A percentile compares a stretch with the other conserved stretches of the same genome.
Conservation (phyloP, 2,329 filamentous ascomycete species). For the Clonostachys rosea region DNA sequence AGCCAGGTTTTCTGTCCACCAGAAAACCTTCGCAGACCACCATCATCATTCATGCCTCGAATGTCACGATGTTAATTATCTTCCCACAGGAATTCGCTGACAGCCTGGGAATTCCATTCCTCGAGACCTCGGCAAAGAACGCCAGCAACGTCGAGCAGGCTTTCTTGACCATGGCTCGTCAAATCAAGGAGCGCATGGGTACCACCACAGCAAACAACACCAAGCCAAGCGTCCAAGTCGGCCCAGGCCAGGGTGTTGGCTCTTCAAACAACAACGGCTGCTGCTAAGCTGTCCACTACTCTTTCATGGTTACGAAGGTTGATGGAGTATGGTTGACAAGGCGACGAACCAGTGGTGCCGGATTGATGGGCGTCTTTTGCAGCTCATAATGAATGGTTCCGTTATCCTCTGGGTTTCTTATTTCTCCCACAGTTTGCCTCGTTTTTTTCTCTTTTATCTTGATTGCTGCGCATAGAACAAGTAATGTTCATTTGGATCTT, state of each 20-base stretch:
- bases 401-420: background rate
- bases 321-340: background rate
- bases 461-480: conserved; percentile 4
- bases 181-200: conserved; percentile 99
- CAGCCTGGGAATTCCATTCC: conserved; percentile 97
- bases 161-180: conserved; percentile 98
- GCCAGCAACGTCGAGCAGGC: conserved; percentile 99
- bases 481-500: conserved; percentile 9
- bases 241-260: conserved; percentile 90
- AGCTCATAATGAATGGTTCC: background rate
- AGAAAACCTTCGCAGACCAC: background rate
- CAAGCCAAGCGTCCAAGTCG: conserved; percentile 96
- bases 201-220: conserved; percentile 94
- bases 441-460: conserved; percentile 3
- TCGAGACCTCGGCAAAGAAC: conserved; percentile 99
- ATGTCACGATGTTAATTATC: background rate
- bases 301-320: background rate
- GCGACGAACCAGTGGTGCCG: background rate
- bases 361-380: background rate
- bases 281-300: conserved; percentile 62
- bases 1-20: background rate
- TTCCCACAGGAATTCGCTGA: conserved; percentile 88
- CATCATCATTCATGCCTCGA: background rate
- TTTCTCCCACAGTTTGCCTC: background rate
- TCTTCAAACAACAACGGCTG: conserved; percentile 80